phyloP scores from a whole-genome alignment of 2,329 filamentous ascomycete genomes.

The Cladosporium oxysporum region DNA sequence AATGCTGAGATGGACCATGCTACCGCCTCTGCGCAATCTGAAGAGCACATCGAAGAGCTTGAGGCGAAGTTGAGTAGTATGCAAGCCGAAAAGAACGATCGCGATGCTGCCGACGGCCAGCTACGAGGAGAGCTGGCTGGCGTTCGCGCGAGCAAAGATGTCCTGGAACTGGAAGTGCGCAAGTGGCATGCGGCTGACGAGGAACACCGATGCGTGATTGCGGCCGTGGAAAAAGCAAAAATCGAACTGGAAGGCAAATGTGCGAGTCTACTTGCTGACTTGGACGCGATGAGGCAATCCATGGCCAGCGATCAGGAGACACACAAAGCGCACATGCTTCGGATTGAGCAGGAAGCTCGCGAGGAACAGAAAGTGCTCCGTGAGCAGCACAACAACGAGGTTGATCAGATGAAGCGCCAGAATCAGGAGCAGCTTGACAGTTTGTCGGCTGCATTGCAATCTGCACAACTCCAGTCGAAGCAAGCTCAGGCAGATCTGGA shows the following conservation, averaged over 20 bases:
- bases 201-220: constrained; percentile 1
- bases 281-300: constrained; percentile 1
- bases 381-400: constrained; percentile 16
- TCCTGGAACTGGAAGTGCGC: constrained; percentile 2
- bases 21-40: constrained; percentile 41
- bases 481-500: constrained; percentile 20
- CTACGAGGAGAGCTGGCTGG: constrained; percentile 23
- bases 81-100: constrained; percentile 16
- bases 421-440: background rate
- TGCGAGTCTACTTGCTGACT: background rate
- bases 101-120: background rate
- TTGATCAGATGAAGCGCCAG: constrained; percentile 9
- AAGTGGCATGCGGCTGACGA: constrained; percentile 9
- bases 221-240: background rate
- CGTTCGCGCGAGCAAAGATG: background rate
- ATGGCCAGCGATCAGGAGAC: background rate
- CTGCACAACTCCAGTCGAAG: constrained; percentile 24
- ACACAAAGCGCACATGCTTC: background rate
- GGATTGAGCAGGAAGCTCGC: background rate
- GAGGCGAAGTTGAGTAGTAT: background rate
- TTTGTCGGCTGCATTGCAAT: background rate
- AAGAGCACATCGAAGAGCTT: constrained; percentile 14
- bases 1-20: constrained; percentile 48
- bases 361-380: background rate
- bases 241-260: constrained; percentile 12